Base-by-base conservation (phyloP, 2,329 filamentous ascomycete genomes). In the Ustilaginoidea virens region DNA sequence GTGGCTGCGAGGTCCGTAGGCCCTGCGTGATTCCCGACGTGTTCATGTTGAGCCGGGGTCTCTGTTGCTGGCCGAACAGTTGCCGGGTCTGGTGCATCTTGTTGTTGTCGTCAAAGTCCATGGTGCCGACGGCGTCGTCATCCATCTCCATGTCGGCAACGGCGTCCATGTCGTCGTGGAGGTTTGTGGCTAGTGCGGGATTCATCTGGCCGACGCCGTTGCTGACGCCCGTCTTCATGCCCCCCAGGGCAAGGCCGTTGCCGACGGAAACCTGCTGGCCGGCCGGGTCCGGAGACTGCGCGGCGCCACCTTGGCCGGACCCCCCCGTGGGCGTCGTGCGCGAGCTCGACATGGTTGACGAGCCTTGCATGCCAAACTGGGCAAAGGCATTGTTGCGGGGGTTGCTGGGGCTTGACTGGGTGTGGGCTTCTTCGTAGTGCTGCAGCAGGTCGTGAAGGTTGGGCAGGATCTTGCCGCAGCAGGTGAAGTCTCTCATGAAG, bases 401-500 rank as follows among this genome's bases (percentile, higher is more conserved):
- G 9, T 49, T 44, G 20, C 59, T 55, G 6, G 58, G 55, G 37
- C 60, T 59, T 37, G 79, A 67, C 38, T 80, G 74, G 11, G 85
- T 87, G 53, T 98, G 90, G 31, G 79, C 73, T 56, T 94, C 87
- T 55, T 98, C 90, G 49, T 94, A 98, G 53, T 98, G 90, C 49
- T 93, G 85, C 26, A 98, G 63, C 26, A 98, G 66, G 48, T 96
- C 90, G 57, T 98, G 90, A 41, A 98, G 69, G 28, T 86, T 92
- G 15, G 86, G 80, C 40, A 94, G 68, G 18, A 78, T 87, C 44
- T 82, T 71, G 45, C 85, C 85, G 56, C 90, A 98, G 60, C 90
- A 98, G 29, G 79, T 79, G 56, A 96, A 96, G 58, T 96, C 86
- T 54, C 79, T 79, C 82, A 96, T 92, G 53, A 94, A 98, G 48